phyloP scores from a whole-genome alignment of 768 basidiomycete species.

The Suillus subalutaceus region DNA sequence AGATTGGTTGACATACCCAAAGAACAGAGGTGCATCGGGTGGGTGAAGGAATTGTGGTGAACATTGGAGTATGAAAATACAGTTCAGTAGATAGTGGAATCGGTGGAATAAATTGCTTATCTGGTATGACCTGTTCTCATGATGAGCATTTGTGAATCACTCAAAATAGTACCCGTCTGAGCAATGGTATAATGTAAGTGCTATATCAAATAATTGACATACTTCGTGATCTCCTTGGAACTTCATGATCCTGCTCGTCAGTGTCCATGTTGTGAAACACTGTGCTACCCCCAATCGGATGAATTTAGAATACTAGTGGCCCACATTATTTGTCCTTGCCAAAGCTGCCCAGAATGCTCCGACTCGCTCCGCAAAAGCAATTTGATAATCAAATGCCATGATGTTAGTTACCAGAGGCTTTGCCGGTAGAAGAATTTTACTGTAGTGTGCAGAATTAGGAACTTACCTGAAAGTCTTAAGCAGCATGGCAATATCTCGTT shows the following conservation, averaged over 20 bases:
- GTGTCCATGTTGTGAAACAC: not conserved
- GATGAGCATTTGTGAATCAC: not conserved
- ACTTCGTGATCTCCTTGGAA: not conserved
- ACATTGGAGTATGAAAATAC: not conserved
- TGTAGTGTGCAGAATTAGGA: not conserved
- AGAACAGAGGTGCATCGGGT: not conserved
- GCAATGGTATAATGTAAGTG: not conserved
- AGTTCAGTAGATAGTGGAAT: not conserved
- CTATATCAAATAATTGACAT: not conserved
- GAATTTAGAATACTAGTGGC: not conserved
- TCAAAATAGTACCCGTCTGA: not conserved
- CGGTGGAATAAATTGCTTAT: accelerated
- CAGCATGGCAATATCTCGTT: not conserved
- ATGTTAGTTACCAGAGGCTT: not conserved
- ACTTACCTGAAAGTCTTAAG: not conserved
- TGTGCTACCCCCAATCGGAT: not conserved
- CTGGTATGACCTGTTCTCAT: not conserved
- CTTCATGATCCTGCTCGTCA: not conserved
- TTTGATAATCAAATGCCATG: not conserved
- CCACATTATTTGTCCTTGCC: not conserved
- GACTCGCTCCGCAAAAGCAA: not conserved
- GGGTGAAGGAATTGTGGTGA: not conserved
- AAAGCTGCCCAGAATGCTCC: not conserved
- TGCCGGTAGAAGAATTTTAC: not conserved
- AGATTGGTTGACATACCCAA: not conserved